A percentile compares a stretch with the other conserved stretches of the same genome.
These are phyloP conservation scores for Cladorrhinum samala DNA, from an alignment of 495 filamentous ascomycete species.

Conservation along the genomic window DNA sequence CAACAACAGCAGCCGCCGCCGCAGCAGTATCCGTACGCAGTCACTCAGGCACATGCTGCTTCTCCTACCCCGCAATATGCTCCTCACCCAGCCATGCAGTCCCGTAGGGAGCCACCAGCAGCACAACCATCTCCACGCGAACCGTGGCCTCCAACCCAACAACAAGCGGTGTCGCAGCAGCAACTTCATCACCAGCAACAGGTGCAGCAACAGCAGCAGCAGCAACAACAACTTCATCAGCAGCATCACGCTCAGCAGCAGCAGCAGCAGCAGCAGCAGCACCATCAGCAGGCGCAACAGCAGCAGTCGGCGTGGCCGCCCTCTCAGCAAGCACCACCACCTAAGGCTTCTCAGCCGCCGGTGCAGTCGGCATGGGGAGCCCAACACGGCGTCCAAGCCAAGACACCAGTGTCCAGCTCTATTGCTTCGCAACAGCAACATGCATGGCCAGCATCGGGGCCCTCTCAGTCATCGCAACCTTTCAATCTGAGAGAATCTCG, in stretches of 20 bases:
- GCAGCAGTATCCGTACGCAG: constrained; percentile 13
- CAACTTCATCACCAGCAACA: constrained; percentile 11
- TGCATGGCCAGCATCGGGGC: constrained; percentile 29
- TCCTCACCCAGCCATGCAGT: constrained; percentile 17
- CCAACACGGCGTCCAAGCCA: constrained; percentile 36
- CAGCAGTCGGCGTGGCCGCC: constrained; percentile 27
- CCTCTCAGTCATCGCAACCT: constrained; percentile 28
- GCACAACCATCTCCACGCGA: constrained; percentile 10
- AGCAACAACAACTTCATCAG: constrained; percentile 9
- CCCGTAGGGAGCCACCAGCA: constrained; percentile 10
- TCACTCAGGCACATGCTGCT: constrained; percentile 17
- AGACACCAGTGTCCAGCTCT: constrained; percentile 32
- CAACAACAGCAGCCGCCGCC: constrained; percentile 7
- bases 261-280: constrained; percentile 12
- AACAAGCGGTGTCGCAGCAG: constrained; percentile 15
- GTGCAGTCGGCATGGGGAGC: constrained; percentile 38
- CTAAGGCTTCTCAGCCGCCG: constrained; percentile 33
- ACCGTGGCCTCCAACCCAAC: constrained; percentile 12
- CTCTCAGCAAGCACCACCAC: constrained; percentile 33
- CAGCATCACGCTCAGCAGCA: constrained; percentile 18
- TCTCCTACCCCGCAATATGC: constrained; percentile 25
- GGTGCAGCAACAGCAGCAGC: constrained; percentile 16
- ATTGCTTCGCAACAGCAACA: constrained; percentile 33
- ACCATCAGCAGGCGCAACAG: constrained; percentile 18
- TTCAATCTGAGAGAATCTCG: constrained; percentile 33